Evolutionary conservation across 768 basidiomycete genomes (phyloP), one percentile per base, ranked within the genome.

Genomic region (Serendipita sp.): DNA sequence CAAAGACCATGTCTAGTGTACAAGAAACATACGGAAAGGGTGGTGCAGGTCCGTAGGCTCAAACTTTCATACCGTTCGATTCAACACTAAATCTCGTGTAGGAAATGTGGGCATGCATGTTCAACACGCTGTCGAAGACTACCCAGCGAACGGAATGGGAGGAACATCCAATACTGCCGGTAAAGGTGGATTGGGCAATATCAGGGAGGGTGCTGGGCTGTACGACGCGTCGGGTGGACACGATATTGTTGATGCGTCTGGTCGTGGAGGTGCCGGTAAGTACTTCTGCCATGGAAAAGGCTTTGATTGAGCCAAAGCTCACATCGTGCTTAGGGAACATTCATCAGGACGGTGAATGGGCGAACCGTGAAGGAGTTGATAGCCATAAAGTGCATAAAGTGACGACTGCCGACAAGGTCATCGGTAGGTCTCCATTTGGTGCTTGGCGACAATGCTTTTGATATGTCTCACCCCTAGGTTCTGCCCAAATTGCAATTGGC

Each of bases 21-120:
- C 41, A 41, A 41, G 56, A 60, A 38, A 60, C 56, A n/a, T 60
- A 5, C 34, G 56, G 56, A 60, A 60, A 60, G 37, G 56, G 56
- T 8, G 56, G 56, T n/a, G 56, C 56, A 28, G 56, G 56, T 37
- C 10, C n/a, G 56, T 60, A 4, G 16, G 11, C 18, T 51, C 45
- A 18, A 46, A 13, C 45, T 46, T 46, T 24, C 24, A 24, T 46
- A 54, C 53, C 32, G 13, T 54, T 11, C 13, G 10, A 54, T 32
- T 32, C 24, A 28, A 54, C 53, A 15, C 63, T 10, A 11, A 32
- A 54, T 56, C 28, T 24, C 24, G 24, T 64, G 16, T n/a, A 54
- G 64, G 64, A 48, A 51, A 54, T 60, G 64, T 44, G 18, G 30
- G 18, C 5, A 54, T 34, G 16, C 30, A 60, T 60, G 34, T 65